Base-by-base conservation (phyloP, 768 basidiomycete species). In the Naganishia antarctica region DNA sequence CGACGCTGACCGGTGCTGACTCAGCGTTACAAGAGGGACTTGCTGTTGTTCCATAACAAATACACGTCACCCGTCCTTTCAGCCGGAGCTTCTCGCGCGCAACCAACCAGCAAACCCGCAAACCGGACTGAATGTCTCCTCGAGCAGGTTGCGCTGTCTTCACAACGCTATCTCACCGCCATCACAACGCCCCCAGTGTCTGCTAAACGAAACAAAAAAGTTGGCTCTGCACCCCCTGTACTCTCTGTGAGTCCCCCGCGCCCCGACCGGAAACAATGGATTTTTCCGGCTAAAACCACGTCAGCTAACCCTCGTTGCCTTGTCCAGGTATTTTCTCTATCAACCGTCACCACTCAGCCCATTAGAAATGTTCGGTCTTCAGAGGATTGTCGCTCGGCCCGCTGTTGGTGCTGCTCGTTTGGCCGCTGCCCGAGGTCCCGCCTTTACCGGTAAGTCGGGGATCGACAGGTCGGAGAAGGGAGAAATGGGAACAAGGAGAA, bases 301-400 rank as follows among this genome's bases (percentile, higher is more conserved):
- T 12, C 43, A 21, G 43, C n/a, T 44, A 7, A 15, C 34, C 15
- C 34, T 37, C 26, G 12, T 7, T 21, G 21, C 18, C 13, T n/a
- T n/a, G 21, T 40, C 53, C 26, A 57, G 53, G 53, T 57, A 57
- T 57, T 57, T 57, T 46, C 43, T 16, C 37, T 9, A 8, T 46
- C 58, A 11, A 4, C 49, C 49, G 26, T 28, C 26, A 28, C 59
- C 26, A 29, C 44, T 60, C 59, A 26, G 46, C 43, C 49, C 43
- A 34, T 41, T 45, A 16, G 46, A 23, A 28, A 63, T 63, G 62
- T 57, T 63, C 43, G 62, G 62, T 41, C 49, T 63, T n/a, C 62
- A 57, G 32, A 50, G 62, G 49, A 43, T 51, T 47, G 51, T 63
- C 43, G 62, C 62, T 53, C 62, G 62, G 32, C 51, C 62, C 5